Evolutionary conservation across 306 rosid genomes (phyloP), one percentile per base, ranked within the genome.

Genomic region (Prunus campanulata): DNA sequence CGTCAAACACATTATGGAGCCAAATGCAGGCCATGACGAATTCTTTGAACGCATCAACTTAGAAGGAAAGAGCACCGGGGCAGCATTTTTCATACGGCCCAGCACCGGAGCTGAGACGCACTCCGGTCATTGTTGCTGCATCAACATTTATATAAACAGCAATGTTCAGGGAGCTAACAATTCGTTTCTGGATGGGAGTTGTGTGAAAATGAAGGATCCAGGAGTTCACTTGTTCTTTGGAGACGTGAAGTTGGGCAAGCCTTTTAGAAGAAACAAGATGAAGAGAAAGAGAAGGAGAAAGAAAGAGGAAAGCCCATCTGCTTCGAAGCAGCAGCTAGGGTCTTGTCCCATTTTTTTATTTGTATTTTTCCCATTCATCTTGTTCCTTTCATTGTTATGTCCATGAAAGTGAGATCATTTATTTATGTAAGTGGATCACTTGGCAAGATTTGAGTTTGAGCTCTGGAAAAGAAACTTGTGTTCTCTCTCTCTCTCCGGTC

Each of bases 71-170:
- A 87, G 74, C 86, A 50, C 63, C 2, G 91, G 91, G 13, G 91
- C 91, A 15, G 68, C 87, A 46, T 83, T 83, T 52, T 50, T 49
- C 44, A 25, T 70, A 3, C 48, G 2, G 29, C 54, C 62, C 3
- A 68, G 54, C 51, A 0, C 59, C 2, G 27, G 67, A 50, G 69
- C 80, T 4, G 82, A 68, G 54, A 64, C 80, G 22, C 78, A 42
- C 18, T 68, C 77, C 5, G 72, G 30, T 11, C 72, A 76, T n/a
- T 77, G 82, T 70, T 76, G 87, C 46, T 83, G 86, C 83, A 78
- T 85, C 54, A 85, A 88, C 86, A 81, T 85, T 47, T 88, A 81
- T 48, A 49, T 85, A 74, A 85, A 88, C 85, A 88, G 71, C 86
- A 88, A 88, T 60, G 44, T 85, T 52, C 89, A 85, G 29, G 91